Base-by-base conservation (phyloP, 179 eudicot species). In the Beta corolliflora region DNA sequence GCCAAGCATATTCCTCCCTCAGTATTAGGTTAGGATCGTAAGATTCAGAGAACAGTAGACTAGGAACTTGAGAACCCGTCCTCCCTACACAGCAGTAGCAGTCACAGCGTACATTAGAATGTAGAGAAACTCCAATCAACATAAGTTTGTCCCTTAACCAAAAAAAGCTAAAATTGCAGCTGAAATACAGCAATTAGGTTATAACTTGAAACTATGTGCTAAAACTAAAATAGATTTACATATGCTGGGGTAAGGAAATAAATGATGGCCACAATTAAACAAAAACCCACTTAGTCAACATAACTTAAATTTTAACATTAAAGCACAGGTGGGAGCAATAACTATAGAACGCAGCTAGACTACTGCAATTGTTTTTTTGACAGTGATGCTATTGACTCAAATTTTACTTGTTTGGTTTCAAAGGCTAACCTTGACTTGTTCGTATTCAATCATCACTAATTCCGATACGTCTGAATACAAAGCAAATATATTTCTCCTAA, bases 1-100 rank as follows among this genome's bases (percentile, higher is more conserved):
- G 89, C 98, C 98, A 95, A 79, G 97, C 97, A 86, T 93, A 92
- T 87, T 92, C 97, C 85, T 87, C 79, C 78, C 80, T 86, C 82
- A 93, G 78, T 71, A 92, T 78, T 61, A 91, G 44, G 81, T 80
- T 87, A 78, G 93, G 68, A 61, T 83, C 87, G 67, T 83, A 80
- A 77, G 82, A 78, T 71, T 92, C 92, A 19, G 75, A 70, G 83
- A 86, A 85, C 60, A 88, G 58, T 31, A 93, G 82, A 75, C 70
- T 83, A 85, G 97, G 98, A 81, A 92, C 89, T 85, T 88, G 93
- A 77, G 88, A 86, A 77, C 91, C 94, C 78, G 86, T 67, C 75
- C 87, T 87, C 71, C 88, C 90, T 89, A 81, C 83, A 67, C 46
- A 78, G 61, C 56, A 72, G 52, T 25, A 29, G 36, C 25, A 60